Percentiles rank a stretch among this genome's conserved stretches.
phyloP scores from a whole-genome alignment of 208 protist species.

The Angomonas deanei region DNA sequence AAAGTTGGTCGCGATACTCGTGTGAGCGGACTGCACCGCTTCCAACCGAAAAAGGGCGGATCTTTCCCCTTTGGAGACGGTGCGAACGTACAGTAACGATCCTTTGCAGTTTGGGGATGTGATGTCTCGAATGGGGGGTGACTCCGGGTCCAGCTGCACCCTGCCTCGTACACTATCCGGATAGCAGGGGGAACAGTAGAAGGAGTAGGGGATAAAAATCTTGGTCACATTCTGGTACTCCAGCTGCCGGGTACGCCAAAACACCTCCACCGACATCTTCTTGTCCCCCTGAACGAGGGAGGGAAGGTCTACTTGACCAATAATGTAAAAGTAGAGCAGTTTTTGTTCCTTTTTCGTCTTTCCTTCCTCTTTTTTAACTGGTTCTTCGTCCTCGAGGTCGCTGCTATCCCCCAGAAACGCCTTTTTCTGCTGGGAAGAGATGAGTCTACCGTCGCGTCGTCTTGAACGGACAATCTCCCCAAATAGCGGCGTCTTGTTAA shows the following conservation, averaged over 20 bases:
- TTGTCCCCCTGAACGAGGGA: background rate
- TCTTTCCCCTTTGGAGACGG: background rate
- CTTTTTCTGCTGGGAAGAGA: conserved; percentile 12
- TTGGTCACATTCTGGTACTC: background rate
- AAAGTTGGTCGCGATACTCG: background rate
- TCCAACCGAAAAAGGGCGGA: background rate
- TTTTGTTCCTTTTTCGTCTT: background rate
- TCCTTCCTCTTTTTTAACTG: background rate
- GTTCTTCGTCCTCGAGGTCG: conserved; percentile 24
- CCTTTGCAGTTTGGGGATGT: conserved; percentile 34
- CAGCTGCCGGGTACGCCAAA: conserved; percentile 24
- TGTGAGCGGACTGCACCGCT: too few species aligned
- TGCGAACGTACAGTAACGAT: background rate
- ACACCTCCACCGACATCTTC: conserved; percentile 17
- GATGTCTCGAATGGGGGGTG: conserved; percentile 20
- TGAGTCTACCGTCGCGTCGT: conserved; percentile 13
- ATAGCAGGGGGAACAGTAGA: conserved; percentile 46
- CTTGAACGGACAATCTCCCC: conserved; percentile 30
- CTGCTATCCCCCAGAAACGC: conserved; percentile 18
- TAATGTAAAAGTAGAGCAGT: conserved; percentile 40
- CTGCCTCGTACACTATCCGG: conserved; percentile 42
- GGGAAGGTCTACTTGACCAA: conserved; percentile 14
- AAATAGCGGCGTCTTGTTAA: conserved; percentile 30
- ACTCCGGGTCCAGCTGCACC: conserved; percentile 18
- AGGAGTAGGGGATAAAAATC: conserved; percentile 40